phyloP scores from a whole-genome alignment of 495 filamentous ascomycete genomes.

The Evansstolkia leycettana region DNA sequence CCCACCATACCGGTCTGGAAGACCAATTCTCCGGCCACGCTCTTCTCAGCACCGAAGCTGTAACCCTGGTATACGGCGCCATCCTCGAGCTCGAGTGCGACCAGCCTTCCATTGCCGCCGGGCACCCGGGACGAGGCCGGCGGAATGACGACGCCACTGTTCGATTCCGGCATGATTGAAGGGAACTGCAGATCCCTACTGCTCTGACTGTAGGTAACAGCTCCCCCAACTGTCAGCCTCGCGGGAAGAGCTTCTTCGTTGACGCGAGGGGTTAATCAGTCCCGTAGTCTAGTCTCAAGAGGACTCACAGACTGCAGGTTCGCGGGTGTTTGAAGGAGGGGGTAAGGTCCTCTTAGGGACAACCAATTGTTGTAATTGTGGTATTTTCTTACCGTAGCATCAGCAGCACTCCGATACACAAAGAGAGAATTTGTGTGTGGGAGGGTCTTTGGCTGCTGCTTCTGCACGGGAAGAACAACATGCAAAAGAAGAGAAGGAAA shows the following conservation, averaged over 20 bases:
- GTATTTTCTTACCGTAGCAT: slow-evolving; percentile 33
- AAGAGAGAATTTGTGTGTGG: slow-evolving; percentile 10
- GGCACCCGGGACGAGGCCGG: slow-evolving; percentile 35
- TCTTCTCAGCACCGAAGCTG: slow-evolving; percentile 90
- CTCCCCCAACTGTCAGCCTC: slow-evolving; percentile 24
- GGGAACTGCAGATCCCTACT: slow-evolving; percentile 22
- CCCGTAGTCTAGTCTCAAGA: slow-evolving; percentile 1
- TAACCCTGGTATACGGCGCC: slow-evolving; percentile 79
- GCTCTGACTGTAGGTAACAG: slow-evolving; percentile 20
- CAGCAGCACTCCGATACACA: slow-evolving; percentile 21
- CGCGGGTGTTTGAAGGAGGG: slow-evolving; percentile 13
- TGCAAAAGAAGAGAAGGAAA: slow-evolving; percentile 8
- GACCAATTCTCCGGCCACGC: slow-evolving; percentile 87
- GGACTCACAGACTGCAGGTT: slow-evolving; percentile 19
- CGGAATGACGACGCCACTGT: slow-evolving; percentile 29
- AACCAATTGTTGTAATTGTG: slow-evolving; percentile 14
- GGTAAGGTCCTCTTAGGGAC: slow-evolving; percentile 34
- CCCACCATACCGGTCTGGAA: slow-evolving; percentile 99
- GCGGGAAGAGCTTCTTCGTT: slow-evolving; percentile 20
- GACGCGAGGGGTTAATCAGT: slow-evolving; percentile 1
- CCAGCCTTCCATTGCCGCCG: slow-evolving; percentile 41
- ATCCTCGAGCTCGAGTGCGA: slow-evolving; percentile 84
- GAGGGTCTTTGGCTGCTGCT: slow-evolving; percentile 16
- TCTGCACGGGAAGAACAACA: slow-evolving; percentile 13
- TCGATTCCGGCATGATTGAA: slow-evolving; percentile 7